Evolutionary conservation across 208 protist genomes (phyloP), one percentile per base, ranked within the genome.

Genomic region (Wallacemonas sp.): DNA sequence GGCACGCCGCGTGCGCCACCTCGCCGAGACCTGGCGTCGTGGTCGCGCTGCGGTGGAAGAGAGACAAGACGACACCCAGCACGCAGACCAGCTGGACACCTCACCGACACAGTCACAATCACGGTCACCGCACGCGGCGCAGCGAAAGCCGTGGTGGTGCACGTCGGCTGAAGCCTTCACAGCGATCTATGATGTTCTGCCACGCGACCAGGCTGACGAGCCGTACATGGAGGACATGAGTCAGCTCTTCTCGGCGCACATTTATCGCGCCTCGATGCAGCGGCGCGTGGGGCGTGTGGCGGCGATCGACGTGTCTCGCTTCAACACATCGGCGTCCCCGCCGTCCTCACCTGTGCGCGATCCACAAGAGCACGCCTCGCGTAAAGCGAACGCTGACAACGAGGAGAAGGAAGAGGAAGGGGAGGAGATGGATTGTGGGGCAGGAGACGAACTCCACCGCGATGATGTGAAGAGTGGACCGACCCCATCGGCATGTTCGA

Each of bases 1-100:
- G 66, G 49, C 70, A 11, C 54, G 72, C 30, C 72, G 78, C 44
- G 83, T 73, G 55, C 30, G 14, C n/a, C 29, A 49, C 38, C 65
- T 78, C 9, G 76, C 52, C 4, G 68, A 34, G 52, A 68, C 70
- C n/a, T 58, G 66, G 65, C 68, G 21, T 24, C 65, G 43, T 11
- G 75, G 49, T 27, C 36, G 33, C 32, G 74, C 32, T 43, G 32
- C 41, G 1, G 64, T 80, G 11, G 9, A 39, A 8, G 26, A 29
- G 12, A 55, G 39, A 49, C 32, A 65, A 14, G n/a, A 1, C 38
- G 57, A 41, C 9, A 6, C 6, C 9, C 36, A 41, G 9, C 36
- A n/a, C n/a, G n/a, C n/a, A n/a, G n/a, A n/a, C n/a, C n/a, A n/a
- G n/a, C n/a, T n/a, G n/a, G n/a, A n/a, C n/a, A n/a, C n/a, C n/a